Evolutionary conservation across 352 stramenopile species (phyloP).

Genomic region (Phytopythium aichiense): DNA sequence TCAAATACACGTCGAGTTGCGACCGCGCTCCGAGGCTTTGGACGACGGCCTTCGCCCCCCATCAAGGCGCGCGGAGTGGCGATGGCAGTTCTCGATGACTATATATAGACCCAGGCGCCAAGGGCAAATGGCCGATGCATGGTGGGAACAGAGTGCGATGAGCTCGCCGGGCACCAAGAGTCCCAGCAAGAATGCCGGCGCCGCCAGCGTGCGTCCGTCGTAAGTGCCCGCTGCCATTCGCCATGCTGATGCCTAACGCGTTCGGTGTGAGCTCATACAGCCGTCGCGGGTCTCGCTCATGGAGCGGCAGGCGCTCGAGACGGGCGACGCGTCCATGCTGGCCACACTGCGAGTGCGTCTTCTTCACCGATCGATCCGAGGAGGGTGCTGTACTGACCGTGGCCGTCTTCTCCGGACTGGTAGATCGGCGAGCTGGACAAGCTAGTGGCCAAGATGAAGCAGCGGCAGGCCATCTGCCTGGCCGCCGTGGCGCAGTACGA

Average conservation of each 20-base stretch:
- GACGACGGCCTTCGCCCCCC: not conserved
- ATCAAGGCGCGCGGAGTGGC: not conserved
- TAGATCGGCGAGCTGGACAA: conserved; percentile 76
- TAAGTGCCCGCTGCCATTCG: not conserved
- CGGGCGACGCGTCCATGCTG: conserved; percentile 69
- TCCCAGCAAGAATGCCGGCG: conserved; percentile 6
- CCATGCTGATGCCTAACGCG: not conserved
- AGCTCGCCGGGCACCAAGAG: conserved; percentile 1
- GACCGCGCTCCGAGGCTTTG: not conserved
- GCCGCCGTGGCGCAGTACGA: conserved; percentile 45
- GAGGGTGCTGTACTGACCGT: not conserved
- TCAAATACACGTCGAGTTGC: conserved; percentile 6
- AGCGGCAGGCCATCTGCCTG: conserved; percentile 56
- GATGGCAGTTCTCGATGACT: not conserved
- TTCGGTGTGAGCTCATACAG: conserved; percentile 11
- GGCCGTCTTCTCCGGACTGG: not conserved
- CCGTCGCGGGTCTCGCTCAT: conserved; percentile 55
- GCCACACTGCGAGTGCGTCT: conserved; percentile 51
- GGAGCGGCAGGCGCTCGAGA: conserved; percentile 65
- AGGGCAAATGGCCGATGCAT: not conserved
- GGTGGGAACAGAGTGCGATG: not conserved
- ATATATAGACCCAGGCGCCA: not conserved
- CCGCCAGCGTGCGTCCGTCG: conserved; percentile 1
- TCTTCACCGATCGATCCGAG: too few relatives aligned
- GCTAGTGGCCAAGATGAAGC: conserved; percentile 60